phyloP scores from a whole-genome alignment of 1,139 yeast species.

The Yamadazyma siamensis region DNA sequence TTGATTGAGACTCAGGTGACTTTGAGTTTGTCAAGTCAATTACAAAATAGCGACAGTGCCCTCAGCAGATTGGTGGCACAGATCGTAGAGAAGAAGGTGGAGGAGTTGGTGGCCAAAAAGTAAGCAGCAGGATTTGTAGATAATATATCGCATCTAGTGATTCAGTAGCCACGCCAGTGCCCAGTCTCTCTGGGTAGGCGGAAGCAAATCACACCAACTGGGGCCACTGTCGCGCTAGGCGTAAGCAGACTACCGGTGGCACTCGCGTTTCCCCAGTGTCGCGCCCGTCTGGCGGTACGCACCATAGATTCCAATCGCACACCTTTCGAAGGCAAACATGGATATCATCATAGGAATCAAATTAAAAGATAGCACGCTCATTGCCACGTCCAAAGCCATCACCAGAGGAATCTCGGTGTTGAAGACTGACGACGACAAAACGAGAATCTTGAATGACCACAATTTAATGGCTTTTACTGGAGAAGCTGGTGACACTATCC shows the following conservation, averaged over 20 bases:
- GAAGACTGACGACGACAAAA: constrained; percentile 85
- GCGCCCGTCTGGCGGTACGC: no score
- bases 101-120: constrained; percentile 7
- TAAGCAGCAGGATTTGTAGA: constrained; percentile 1
- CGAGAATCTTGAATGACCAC: constrained; percentile 71
- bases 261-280: no score
- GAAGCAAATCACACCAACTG: no score
- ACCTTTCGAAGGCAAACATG: no score
- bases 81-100: constrained; percentile 51
- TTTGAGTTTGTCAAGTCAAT: constrained; percentile 51
- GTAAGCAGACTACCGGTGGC: no score
- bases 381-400: constrained; percentile 92
- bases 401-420: constrained; percentile 91
- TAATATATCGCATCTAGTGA: no score
- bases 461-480: constrained; percentile 89
- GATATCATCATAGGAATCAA: constrained; percentile 87
- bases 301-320: no score
- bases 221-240: no score
- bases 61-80: constrained; percentile 43
- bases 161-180: no score
- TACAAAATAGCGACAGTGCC: constrained; percentile 39
- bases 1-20: constrained; percentile 83
- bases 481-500: constrained; percentile 96
- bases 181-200: no score
- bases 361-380: constrained; percentile 73